These are phyloP conservation scores for Tremella fuciformis DNA, from an alignment of 768 basidiomycete genomes.

Conservation along the genomic window DNA sequence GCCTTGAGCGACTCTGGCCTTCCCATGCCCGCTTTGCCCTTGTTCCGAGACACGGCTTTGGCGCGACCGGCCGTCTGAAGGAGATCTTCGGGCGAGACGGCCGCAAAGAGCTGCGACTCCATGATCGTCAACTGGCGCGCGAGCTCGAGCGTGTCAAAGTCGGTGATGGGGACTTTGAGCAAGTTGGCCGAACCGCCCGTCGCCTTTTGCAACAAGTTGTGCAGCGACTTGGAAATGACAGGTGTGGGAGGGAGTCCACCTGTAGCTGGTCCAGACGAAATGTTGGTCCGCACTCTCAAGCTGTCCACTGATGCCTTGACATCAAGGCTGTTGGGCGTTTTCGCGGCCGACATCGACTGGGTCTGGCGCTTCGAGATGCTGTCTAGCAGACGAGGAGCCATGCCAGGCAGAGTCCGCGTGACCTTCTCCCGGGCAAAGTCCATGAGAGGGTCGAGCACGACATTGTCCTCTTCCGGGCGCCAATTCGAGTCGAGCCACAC, in stretches of 20 bases:
- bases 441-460: slow-evolving; percentile 54
- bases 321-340: not conserved
- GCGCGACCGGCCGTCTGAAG: slow-evolving; percentile 65
- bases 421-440: slow-evolving; percentile 48
- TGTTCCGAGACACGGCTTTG: slow-evolving; percentile 56
- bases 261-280: slow-evolving; percentile 45
- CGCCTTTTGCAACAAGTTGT: slow-evolving; percentile 65
- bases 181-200: slow-evolving; percentile 50
- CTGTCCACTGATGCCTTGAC: slow-evolving; percentile 50
- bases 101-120: slow-evolving; percentile 83
- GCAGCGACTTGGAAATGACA: slow-evolving; percentile 73
- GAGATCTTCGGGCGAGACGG: slow-evolving; percentile 82
- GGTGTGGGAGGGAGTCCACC: slow-evolving; percentile 75
- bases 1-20: slow-evolving; percentile 61
- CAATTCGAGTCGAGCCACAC: slow-evolving; percentile 90
- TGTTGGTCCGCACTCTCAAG: slow-evolving; percentile 56
- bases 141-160: slow-evolving; percentile 88
- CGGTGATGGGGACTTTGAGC: slow-evolving; percentile 66
- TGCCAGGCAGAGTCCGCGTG: slow-evolving; percentile 46
- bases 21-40: no score
- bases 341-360: slow-evolving; percentile 4
- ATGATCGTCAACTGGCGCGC: slow-evolving; percentile 90
- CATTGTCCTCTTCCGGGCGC: slow-evolving; percentile 70
- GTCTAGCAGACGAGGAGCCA: slow-evolving; percentile 49
- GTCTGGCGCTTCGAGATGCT: slow-evolving; percentile 40